phyloP scores from a whole-genome alignment of 306 rosid genomes.

The Abrus pulchellus region DNA sequence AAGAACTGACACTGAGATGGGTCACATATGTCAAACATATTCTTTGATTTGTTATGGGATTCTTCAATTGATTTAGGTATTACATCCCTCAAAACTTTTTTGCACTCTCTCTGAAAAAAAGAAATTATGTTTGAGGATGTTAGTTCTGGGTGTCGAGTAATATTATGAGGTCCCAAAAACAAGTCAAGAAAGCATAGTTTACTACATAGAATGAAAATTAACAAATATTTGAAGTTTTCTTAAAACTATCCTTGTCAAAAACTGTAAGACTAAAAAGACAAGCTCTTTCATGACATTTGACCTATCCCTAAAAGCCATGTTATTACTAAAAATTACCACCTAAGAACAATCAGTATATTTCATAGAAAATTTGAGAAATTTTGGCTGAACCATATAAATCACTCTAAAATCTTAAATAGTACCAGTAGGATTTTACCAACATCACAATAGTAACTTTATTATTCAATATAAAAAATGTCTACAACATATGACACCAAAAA shows the following conservation, averaged over 20 bases:
- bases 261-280: background rate
- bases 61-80: background rate
- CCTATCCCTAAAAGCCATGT: background rate
- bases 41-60: background rate
- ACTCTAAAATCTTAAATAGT: background rate
- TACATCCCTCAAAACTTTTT: background rate
- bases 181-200: background rate
- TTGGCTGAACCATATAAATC: background rate
- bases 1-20: slow-evolving; percentile 28
- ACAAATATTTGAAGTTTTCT: background rate
- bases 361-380: background rate
- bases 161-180: background rate
- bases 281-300: too few relatives aligned
- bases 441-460: background rate
- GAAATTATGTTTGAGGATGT: background rate
- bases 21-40: background rate
- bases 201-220: background rate
- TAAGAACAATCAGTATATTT: background rate
- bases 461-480: background rate
- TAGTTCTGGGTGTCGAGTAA: background rate
- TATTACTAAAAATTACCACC: too few relatives aligned
- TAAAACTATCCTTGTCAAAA: background rate
- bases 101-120: background rate
- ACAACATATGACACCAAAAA: background rate
- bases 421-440: background rate